These are phyloP conservation scores for Corynespora cassiicola DNA, from an alignment of 2,329 filamentous ascomycete species.

Conservation along the genomic window DNA sequence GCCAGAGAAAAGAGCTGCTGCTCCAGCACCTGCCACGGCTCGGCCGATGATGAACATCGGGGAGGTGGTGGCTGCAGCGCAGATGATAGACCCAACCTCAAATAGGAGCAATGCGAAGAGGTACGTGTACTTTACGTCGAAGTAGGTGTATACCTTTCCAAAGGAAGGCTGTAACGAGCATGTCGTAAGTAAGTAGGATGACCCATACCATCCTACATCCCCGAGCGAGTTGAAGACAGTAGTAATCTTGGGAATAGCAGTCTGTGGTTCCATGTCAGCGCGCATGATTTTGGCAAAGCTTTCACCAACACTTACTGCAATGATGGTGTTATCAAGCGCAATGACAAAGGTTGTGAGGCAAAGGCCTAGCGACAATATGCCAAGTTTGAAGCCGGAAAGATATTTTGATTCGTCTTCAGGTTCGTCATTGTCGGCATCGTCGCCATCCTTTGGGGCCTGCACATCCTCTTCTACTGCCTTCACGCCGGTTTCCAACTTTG, in stretches of 20 bases:
- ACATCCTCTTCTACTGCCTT: conserved; percentile 3
- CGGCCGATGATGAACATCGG: conserved; percentile 63
- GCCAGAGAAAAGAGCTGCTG: conserved; percentile 60
- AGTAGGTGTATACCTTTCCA: conserved; percentile 67
- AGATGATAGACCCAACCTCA: conserved; percentile 62
- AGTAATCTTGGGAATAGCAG: conserved; percentile 50
- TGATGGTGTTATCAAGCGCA: conserved; percentile 49
- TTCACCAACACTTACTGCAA: no score
- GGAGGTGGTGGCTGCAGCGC: conserved; percentile 56
- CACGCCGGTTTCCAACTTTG: no score
- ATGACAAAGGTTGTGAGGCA: conserved; percentile 45
- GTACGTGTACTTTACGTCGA: conserved; percentile 60
- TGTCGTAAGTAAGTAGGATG: conserved; percentile 54
- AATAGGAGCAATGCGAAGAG: conserved; percentile 56
- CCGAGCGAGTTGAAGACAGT: conserved; percentile 48
- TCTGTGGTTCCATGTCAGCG: no score
- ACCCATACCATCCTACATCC: conserved; percentile 52
- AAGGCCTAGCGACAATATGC: conserved; percentile 40
- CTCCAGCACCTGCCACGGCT: conserved; percentile 61
- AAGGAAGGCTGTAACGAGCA: conserved; percentile 53
- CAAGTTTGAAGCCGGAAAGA: conserved; percentile 39
- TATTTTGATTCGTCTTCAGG: conserved; percentile 46
- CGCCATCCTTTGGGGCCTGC: conserved; percentile 2
- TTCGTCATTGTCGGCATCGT: conserved; percentile 14
- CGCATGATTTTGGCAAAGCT: no score